A percentile compares a stretch with the other conserved stretches of the same genome.
phyloP scores from a whole-genome alignment of 495 filamentous ascomycete genomes.

The Lophiostoma macrostomum region DNA sequence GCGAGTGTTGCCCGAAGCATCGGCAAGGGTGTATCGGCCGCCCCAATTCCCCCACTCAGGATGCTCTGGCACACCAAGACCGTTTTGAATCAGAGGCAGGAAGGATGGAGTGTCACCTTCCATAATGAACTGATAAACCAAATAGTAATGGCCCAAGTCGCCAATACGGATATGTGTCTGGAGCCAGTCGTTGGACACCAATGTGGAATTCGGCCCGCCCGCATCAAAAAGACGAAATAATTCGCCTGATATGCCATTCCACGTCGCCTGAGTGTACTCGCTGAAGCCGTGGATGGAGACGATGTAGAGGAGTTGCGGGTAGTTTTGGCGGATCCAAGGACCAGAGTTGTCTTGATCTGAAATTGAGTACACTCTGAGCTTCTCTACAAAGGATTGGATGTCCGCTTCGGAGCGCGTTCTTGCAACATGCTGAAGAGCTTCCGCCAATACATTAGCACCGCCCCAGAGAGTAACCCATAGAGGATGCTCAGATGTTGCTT shows the following conservation, averaged over 20 bases:
- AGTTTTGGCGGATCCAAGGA: background rate
- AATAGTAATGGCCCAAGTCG: background rate
- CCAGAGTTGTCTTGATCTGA: constrained; percentile 9
- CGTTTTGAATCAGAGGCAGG: background rate
- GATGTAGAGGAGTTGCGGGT: constrained; percentile 3
- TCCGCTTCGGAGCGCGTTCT: background rate
- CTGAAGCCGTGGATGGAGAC: constrained; percentile 7
- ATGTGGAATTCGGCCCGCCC: background rate
- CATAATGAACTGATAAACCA: background rate
- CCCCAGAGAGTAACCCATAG: constrained; percentile 4
- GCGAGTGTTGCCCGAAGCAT: background rate
- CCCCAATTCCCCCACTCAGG: constrained; percentile 3
- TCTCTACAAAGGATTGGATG: background rate
- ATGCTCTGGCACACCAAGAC: background rate
- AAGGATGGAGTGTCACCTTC: constrained; percentile 7
- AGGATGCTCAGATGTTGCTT: background rate
- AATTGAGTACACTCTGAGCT: constrained; percentile 9
- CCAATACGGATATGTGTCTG: background rate
- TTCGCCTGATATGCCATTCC: constrained; percentile 11
- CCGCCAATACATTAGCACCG: constrained; percentile 4
- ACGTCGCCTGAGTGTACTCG: background rate
- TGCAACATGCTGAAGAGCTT: constrained; percentile 1
- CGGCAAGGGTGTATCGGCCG: background rate
- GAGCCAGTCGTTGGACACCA: background rate
- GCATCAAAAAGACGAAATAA: constrained; percentile 1